phyloP scores from a whole-genome alignment of 1,284 basidiomycete species.

The Papiliotrema fonsecae region DNA sequence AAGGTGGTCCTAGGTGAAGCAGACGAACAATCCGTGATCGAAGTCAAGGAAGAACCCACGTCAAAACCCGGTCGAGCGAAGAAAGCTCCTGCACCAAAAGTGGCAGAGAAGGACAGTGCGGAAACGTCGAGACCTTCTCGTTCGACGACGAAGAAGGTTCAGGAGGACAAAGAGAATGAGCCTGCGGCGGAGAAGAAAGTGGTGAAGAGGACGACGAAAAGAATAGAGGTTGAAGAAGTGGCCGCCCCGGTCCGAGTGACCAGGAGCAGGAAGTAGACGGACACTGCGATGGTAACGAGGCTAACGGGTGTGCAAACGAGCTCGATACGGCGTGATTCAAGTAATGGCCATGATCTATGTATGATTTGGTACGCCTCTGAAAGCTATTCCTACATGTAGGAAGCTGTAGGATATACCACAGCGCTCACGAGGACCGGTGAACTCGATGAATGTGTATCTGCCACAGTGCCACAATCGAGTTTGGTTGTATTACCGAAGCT shows the following conservation, averaged over 20 bases:
- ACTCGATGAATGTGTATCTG: too few relatives aligned
- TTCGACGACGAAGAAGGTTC: not conserved
- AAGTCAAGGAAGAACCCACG: not conserved
- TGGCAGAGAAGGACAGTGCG: not conserved
- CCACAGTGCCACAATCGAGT: too few relatives aligned
- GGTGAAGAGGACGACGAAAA: not conserved
- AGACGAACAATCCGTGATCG: not conserved
- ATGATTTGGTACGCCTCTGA: too few relatives aligned
- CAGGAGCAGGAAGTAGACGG: constrained; percentile 6
- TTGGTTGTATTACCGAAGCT: too few relatives aligned
- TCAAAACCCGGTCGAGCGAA: not conserved
- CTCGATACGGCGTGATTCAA: too few relatives aligned
- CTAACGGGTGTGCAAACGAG: too few relatives aligned
- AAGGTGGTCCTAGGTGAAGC: not conserved
- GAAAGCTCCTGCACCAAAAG: not conserved
- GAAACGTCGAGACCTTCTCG: not conserved
- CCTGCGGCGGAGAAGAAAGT: not conserved
- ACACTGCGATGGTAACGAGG: too few relatives aligned
- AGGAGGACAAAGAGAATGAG: constrained; percentile 5
- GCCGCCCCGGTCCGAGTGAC: not conserved
- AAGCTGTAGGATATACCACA: too few relatives aligned
- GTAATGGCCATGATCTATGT: too few relatives aligned
- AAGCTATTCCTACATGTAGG: too few relatives aligned
- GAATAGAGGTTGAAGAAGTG: not conserved
- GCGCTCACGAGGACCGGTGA: too few relatives aligned